Evolutionary conservation across 768 basidiomycete species (phyloP).

Genomic region (Mycena indigotica): DNA sequence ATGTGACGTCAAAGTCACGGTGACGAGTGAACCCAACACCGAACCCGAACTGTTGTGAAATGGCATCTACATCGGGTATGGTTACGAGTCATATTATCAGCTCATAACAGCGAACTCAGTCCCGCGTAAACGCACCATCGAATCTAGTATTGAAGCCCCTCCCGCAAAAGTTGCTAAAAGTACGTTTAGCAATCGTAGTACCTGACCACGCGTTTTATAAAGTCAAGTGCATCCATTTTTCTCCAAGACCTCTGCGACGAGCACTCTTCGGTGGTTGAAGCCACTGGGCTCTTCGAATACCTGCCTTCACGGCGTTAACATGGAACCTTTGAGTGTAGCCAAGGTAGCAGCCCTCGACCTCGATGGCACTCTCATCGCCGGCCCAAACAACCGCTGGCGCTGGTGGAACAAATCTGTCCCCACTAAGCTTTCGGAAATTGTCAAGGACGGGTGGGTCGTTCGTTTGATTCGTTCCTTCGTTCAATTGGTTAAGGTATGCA

Average conservation of each 20-base stretch:
- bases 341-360: constrained; percentile 66
- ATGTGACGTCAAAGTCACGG: too few relatives aligned
- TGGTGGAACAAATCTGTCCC: constrained; percentile 61
- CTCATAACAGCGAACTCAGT: background rate
- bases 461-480: background rate
- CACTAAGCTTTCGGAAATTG: constrained; percentile 47
- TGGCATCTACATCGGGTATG: too few relatives aligned
- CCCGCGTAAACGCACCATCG: background rate
- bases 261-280: constrained; percentile 9
- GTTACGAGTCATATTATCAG: too few relatives aligned
- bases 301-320: constrained; percentile 37
- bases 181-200: too few relatives aligned
- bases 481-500: constrained; percentile 40
- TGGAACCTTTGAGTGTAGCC: constrained; percentile 32
- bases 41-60: too few relatives aligned
- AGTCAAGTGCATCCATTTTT: constrained; percentile 17
- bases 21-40: background rate
- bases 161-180: background rate
- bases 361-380: constrained; percentile 66
- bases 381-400: constrained; percentile 23
- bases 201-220: background rate
- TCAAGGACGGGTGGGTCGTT: constrained; percentile 48
- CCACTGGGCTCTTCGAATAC: constrained; percentile 38
- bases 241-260: background rate
- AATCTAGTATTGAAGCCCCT: too few relatives aligned